Evolutionary conservation across 371 early-diverging fungal genomes (phyloP).

Genomic region (Mucor irregularis): DNA sequence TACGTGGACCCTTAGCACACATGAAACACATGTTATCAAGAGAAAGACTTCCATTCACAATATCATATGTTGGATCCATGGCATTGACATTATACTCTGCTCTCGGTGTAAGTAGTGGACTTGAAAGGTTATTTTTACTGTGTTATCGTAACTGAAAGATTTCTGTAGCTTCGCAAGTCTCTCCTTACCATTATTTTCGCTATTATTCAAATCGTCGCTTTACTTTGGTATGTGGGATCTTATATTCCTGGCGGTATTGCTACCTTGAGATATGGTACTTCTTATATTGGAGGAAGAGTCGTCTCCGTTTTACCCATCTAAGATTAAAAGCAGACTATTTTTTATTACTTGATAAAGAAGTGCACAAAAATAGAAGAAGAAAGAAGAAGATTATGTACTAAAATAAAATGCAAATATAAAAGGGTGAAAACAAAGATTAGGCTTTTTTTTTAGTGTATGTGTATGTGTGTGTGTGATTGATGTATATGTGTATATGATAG

Average conservation of each 20-base stretch:
- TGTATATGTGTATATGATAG: too few relatives aligned
- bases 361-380: too few relatives aligned
- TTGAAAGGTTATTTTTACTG: background rate
- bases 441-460: too few relatives aligned
- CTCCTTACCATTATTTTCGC: conserved; percentile 58
- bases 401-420: too few relatives aligned
- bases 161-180: conserved; percentile 42
- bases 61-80: conserved; percentile 63
- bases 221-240: conserved; percentile 61
- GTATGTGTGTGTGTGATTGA: too few relatives aligned
- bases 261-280: conserved; percentile 48
- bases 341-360: too few relatives aligned
- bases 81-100: conserved; percentile 60
- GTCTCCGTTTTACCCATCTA: conserved; percentile 49
- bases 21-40: conserved; percentile 58
- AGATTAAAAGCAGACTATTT: conserved; percentile 3
- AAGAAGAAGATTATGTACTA: too few relatives aligned
- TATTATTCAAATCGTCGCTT: conserved; percentile 59
- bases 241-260: conserved; percentile 56
- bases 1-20: conserved; percentile 66
- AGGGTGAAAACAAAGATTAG: too few relatives aligned
- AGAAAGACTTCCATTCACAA: conserved; percentile 62
- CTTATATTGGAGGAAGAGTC: conserved; percentile 49
- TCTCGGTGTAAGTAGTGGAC: conserved; percentile 59
- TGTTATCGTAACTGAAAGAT: background rate